Conservation (phyloP, 352 stramenopile genomes). For the Heterotrichella gracilis region DNA sequence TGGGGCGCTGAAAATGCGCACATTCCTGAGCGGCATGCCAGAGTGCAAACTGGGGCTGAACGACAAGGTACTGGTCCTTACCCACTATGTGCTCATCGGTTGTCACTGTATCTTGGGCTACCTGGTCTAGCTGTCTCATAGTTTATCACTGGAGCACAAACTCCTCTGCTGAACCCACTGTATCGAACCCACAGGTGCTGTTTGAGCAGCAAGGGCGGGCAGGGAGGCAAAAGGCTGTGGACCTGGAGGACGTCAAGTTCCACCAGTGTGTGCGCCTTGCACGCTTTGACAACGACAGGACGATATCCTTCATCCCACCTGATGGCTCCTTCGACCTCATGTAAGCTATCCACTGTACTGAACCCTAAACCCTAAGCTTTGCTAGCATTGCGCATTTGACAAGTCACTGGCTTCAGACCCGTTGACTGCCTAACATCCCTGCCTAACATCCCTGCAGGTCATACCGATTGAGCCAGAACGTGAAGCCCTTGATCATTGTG, state of each 20-base stretch:
- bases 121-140: no score
- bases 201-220: constrained; percentile 70
- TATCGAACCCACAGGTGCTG: no score
- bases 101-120: no score
- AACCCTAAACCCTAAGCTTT: no score
- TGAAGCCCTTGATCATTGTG: constrained; percentile 95
- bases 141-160: no score
- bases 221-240: constrained; percentile 64
- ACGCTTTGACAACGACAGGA: constrained; percentile 94
- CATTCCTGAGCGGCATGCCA: constrained; percentile 90
- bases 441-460: no score
- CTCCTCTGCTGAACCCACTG: no score
- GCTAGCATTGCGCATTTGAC: background rate
- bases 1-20: constrained; percentile 62
- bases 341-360: no score
- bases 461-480: constrained; percentile 80
- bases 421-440: no score
- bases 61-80: no score
- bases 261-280: constrained; percentile 90
- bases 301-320: constrained; percentile 96
- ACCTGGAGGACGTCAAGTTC: constrained; percentile 99
- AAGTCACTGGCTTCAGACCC: no score
- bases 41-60: constrained; percentile 95
- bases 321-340: constrained; percentile 98
- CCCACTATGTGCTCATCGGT: no score